These are phyloP conservation scores for Lasiodiplodia theobromae DNA, from an alignment of 2,329 filamentous ascomycete species.

Conservation along the genomic window DNA sequence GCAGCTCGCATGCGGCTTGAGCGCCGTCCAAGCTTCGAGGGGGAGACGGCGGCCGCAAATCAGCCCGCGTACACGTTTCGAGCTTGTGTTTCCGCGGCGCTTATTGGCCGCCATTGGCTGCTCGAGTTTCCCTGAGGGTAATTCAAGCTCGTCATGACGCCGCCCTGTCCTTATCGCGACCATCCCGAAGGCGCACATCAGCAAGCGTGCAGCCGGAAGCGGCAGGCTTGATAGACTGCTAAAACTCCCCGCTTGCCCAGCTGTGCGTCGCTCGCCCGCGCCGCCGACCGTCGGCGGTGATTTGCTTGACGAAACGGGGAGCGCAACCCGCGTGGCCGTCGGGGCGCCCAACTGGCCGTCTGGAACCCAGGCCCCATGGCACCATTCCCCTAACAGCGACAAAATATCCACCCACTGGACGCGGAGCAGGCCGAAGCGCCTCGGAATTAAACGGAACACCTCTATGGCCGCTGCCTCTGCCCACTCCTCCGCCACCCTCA, in stretches of 20 bases:
- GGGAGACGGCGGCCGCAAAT: slow-evolving; percentile 22
- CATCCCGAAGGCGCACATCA: slow-evolving; percentile 23
- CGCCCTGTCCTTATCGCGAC: slow-evolving; percentile 29
- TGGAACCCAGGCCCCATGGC: slow-evolving; percentile 12
- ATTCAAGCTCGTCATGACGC: slow-evolving; percentile 28
- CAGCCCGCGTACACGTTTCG: slow-evolving; percentile 13
- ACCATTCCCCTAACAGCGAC: slow-evolving; percentile 10
- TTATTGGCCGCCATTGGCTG: slow-evolving; percentile 15
- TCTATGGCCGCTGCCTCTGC: neutral
- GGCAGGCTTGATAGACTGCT: slow-evolving; percentile 19
- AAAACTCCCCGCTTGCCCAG: slow-evolving; percentile 26
- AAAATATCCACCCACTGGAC: slow-evolving; percentile 19
- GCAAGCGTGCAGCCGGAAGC: slow-evolving; percentile 22
- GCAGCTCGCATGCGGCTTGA: slow-evolving; percentile 25
- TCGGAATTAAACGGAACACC: slow-evolving; percentile 21
- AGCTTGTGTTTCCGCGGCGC: slow-evolving; percentile 1
- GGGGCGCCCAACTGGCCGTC: neutral
- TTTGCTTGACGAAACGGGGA: slow-evolving; percentile 23
- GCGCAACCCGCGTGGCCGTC: slow-evolving; percentile 17
- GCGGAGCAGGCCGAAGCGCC: slow-evolving; percentile 18
- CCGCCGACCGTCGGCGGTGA: slow-evolving; percentile 15
- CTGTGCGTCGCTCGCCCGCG: slow-evolving; percentile 14
- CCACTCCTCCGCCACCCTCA: slow-evolving; percentile 5
- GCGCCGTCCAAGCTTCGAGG: slow-evolving; percentile 21
- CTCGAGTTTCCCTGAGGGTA: slow-evolving; percentile 28